Evolutionary conservation across 345 rosid genomes (phyloP).

Genomic region (Citrus glauca): DNA sequence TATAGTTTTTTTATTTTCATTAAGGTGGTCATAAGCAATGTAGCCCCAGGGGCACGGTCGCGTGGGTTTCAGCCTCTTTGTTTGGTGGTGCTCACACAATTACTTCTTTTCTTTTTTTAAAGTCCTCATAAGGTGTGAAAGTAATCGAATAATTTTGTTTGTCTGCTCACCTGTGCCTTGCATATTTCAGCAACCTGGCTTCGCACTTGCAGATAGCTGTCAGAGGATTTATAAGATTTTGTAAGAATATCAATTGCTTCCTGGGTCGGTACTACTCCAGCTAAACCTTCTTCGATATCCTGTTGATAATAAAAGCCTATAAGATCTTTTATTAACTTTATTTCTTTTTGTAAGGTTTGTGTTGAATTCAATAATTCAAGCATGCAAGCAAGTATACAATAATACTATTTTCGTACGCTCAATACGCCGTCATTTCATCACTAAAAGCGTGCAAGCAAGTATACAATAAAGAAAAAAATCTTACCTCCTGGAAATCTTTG

Average conservation of each 20-base stretch:
- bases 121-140: neutral
- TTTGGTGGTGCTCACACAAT: neutral
- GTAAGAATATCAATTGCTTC: conserved; percentile 39
- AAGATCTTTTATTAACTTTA: neutral
- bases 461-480: neutral
- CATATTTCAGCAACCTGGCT: conserved; percentile 23
- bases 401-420: no score
- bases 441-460: neutral
- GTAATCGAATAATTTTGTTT: neutral
- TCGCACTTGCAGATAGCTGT: conserved; percentile 23
- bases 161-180: conserved; percentile 22
- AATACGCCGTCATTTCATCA: no score
- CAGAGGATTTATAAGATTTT: conserved; percentile 37
- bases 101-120: no score
- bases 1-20: neutral
- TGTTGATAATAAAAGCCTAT: neutral
- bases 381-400: no score
- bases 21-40: neutral
- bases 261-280: conserved; percentile 22
- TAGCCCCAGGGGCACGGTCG: no score
- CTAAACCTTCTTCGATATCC: conserved; percentile 42
- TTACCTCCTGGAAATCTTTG: conserved; percentile 43
- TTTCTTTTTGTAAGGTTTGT: neutral
- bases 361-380: no score
- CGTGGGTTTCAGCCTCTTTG: no score